Conservation (phyloP, 1,139 yeast species). For the Candida sojae region DNA sequence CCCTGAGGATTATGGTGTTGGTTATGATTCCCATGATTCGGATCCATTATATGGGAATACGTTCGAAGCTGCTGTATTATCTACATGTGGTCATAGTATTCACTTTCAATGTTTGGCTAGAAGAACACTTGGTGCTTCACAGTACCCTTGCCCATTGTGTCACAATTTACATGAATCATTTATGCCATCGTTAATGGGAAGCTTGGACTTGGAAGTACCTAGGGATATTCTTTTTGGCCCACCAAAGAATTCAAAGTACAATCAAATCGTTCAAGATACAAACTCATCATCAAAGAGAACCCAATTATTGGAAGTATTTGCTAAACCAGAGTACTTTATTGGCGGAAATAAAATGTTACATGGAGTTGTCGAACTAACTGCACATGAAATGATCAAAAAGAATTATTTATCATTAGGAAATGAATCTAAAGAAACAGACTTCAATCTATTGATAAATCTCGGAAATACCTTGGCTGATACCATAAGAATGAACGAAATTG, state of each 20-base stretch:
- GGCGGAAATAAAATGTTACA: background rate
- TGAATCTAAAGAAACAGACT: conserved; percentile 8
- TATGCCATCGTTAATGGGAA: conserved; percentile 42
- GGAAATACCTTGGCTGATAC: conserved; percentile 52
- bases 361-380: too few relatives aligned
- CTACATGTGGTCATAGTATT: conserved; percentile 72
- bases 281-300: background rate
- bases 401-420: conserved; percentile 3
- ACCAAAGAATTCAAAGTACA: conserved; percentile 20
- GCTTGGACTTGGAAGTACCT: conserved; percentile 19
- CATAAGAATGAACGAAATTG: conserved; percentile 56
- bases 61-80: conserved; percentile 35
- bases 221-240: conserved; percentile 13
- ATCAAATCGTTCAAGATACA: conserved; percentile 17
- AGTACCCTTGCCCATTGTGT: conserved; percentile 65
- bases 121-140: conserved; percentile 27
- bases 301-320: background rate
- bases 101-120: conserved; percentile 56
- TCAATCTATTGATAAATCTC: conserved; percentile 23
- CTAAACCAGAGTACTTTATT: conserved; percentile 1
- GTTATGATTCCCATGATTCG: conserved; percentile 16
- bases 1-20: conserved; percentile 25
- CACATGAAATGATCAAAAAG: background rate
- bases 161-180: conserved; percentile 50
- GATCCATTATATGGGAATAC: background rate